Conservation (phyloP, 2,329 filamentous ascomycete genomes). For the Cladophialophora exuberans region DNA sequence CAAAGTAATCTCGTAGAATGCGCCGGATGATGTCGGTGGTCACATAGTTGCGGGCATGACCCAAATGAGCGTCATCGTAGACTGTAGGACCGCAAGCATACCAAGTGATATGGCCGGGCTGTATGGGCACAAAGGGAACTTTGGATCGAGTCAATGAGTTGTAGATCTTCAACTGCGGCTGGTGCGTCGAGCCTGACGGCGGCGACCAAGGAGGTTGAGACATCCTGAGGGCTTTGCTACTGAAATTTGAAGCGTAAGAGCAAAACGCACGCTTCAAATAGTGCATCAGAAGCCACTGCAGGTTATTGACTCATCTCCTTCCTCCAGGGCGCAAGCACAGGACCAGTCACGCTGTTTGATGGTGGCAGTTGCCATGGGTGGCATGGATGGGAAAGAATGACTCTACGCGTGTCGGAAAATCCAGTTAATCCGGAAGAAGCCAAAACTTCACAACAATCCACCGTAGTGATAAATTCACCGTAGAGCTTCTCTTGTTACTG, state of each 20-base stretch:
- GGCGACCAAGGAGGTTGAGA: constrained; percentile 50
- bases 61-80: constrained; percentile 79
- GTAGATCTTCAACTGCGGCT: constrained; percentile 71
- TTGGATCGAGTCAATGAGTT: constrained; percentile 79
- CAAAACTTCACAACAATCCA: too few species aligned
- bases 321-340: constrained; percentile 1
- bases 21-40: constrained; percentile 85
- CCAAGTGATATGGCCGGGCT: constrained; percentile 73
- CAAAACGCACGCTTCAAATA: constrained; percentile 24
- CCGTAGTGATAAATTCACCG: too few species aligned
- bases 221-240: constrained; percentile 23
- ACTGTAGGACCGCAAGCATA: constrained; percentile 89
- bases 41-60: constrained; percentile 88
- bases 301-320: constrained; percentile 23
- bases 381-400: background rate
- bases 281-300: constrained; percentile 17
- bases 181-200: constrained; percentile 41
- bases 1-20: constrained; percentile 81
- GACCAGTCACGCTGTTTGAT: constrained; percentile 7
- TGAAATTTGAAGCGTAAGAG: constrained; percentile 17
- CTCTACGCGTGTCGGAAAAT: constrained; percentile 4
- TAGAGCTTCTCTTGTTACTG: too few species aligned
- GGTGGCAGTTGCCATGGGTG: background rate
- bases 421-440: background rate
- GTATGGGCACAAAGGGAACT: constrained; percentile 73